Percentiles rank a stretch among this genome's conserved stretches.
These are phyloP conservation scores for Phytopythium litorale DNA, from an alignment of 352 stramenopile species.

Conservation along the genomic window DNA sequence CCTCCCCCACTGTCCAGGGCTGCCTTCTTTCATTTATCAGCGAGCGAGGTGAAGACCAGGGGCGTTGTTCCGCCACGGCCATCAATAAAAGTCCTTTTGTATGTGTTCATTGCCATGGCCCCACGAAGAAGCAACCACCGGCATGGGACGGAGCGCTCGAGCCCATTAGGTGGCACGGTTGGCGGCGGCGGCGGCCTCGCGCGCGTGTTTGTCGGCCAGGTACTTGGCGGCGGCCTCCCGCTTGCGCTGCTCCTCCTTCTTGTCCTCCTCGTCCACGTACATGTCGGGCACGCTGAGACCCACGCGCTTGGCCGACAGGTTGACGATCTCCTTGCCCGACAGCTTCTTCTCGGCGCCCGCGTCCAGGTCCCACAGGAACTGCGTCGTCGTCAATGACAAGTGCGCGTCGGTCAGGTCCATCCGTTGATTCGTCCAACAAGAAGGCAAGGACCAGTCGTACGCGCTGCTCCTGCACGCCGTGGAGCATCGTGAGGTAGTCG, in stretches of 20 bases:
- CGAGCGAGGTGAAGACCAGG: neutral
- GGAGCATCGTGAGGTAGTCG: slow-evolving; percentile 67
- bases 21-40: slow-evolving; percentile 19
- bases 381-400: slow-evolving; percentile 2
- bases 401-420: too few species aligned
- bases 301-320: slow-evolving; percentile 70
- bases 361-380: slow-evolving; percentile 76
- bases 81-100: slow-evolving; percentile 25
- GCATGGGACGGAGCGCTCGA: neutral
- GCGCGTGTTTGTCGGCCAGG: slow-evolving; percentile 44
- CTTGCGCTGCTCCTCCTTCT: slow-evolving; percentile 37
- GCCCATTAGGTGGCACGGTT: neutral
- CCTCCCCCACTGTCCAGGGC: slow-evolving; percentile 16
- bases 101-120: neutral
- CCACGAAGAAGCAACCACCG: neutral
- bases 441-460: slow-evolving; percentile 24
- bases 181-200: slow-evolving; percentile 19
- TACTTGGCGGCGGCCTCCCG: slow-evolving; percentile 47
- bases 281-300: slow-evolving; percentile 74
- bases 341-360: slow-evolving; percentile 67
- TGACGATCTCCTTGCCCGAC: slow-evolving; percentile 63
- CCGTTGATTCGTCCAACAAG: too few species aligned
- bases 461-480: slow-evolving; percentile 69
- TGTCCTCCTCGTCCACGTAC: slow-evolving; percentile 35
- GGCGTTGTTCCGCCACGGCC: slow-evolving; percentile 11